Evolutionary conservation across 257 asterid genomes (phyloP).

Genomic region (Solanum chaucha): DNA sequence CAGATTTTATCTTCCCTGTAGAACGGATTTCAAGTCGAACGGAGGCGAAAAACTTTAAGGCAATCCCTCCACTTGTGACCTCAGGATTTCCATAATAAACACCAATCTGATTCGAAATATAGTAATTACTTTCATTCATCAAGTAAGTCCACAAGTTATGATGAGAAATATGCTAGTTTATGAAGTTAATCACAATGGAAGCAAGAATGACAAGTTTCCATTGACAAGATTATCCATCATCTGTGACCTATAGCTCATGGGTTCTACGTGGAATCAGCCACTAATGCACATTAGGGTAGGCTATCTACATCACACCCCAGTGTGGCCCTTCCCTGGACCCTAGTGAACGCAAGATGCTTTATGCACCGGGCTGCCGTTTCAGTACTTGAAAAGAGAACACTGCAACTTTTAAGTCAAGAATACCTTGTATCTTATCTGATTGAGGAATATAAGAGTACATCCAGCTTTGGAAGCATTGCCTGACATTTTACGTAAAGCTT

Average conservation of each 20-base stretch:
- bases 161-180: not conserved
- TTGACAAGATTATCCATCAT: not conserved
- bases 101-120: constrained; percentile 60
- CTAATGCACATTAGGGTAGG: not conserved
- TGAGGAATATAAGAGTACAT: constrained; percentile 86
- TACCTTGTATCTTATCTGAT: constrained; percentile 98
- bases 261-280: not conserved
- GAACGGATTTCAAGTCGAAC: constrained; percentile 98
- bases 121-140: not conserved
- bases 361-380: not conserved
- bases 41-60: constrained; percentile 94
- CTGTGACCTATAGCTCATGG: not conserved
- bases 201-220: not conserved
- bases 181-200: not conserved
- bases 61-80: constrained; percentile 99
- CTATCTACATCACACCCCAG: not conserved
- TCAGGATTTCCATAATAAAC: constrained; percentile 97
- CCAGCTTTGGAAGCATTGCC: constrained; percentile 99
- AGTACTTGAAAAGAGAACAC: not conserved
- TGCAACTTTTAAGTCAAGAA: not conserved
- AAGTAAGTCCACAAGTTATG: not conserved
- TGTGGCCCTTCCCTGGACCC: not conserved
- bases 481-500: constrained; percentile 96
- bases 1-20: constrained; percentile 95
- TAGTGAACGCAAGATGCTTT: not conserved